These are phyloP conservation scores for Alternaria infectoria DNA, from an alignment of 2,329 filamentous ascomycete species.

Conservation along the genomic window DNA sequence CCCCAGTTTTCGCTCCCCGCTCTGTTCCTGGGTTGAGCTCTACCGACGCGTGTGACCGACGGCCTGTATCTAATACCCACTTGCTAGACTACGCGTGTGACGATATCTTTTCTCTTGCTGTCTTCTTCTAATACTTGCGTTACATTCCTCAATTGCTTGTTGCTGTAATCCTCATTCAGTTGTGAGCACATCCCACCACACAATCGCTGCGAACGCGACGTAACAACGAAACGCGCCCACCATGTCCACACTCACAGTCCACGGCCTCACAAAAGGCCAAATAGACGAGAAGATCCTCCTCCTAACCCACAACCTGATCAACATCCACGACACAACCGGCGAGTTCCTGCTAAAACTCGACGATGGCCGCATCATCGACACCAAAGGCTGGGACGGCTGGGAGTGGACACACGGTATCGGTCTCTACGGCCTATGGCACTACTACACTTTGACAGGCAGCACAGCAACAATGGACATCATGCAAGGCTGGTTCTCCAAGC, in stretches of 20 bases:
- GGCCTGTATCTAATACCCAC: slow-evolving; percentile 7
- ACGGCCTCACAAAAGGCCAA: slow-evolving; percentile 50
- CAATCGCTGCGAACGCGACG: not conserved
- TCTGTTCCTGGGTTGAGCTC: slow-evolving; percentile 6
- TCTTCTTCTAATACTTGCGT: not conserved
- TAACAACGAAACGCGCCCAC: not conserved
- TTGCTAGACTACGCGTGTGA: slow-evolving; percentile 4
- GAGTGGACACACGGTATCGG: slow-evolving; percentile 84
- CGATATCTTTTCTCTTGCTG: not conserved
- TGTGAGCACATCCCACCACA: not conserved
- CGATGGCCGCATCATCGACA: slow-evolving; percentile 79
- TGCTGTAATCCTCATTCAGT: not conserved
- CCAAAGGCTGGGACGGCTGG: slow-evolving; percentile 84
- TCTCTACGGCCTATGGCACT: slow-evolving; percentile 82
- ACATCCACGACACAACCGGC: slow-evolving; percentile 77
- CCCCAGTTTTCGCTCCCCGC: slow-evolving; percentile 17
- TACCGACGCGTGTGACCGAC: slow-evolving; percentile 6
- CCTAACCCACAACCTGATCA: slow-evolving; percentile 75
- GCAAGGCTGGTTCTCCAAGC: slow-evolving; percentile 73
- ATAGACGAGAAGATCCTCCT: slow-evolving; percentile 66
- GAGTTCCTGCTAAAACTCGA: slow-evolving; percentile 73
- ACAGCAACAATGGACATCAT: slow-evolving; percentile 68
- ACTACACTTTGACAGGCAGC: slow-evolving; percentile 74
- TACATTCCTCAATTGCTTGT: not conserved
- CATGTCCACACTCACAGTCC: slow-evolving; percentile 51